phyloP scores from a whole-genome alignment of 192 early-diverging fungal genomes.

The Borealophlyctis nickersoniae region DNA sequence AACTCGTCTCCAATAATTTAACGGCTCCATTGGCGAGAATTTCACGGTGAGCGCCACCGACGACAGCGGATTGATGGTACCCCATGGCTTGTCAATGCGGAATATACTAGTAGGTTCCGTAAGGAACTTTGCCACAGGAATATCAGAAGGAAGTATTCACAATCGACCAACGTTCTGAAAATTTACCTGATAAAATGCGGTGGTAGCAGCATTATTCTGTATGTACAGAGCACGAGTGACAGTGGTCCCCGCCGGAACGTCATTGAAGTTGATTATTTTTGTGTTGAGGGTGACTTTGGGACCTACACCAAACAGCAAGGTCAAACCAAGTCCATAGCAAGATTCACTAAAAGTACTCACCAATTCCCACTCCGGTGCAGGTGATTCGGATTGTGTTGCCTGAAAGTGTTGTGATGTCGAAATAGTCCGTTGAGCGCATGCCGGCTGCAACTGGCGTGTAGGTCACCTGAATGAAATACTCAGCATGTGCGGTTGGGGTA shows the following conservation, averaged over 20 bases:
- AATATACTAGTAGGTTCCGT: conserved; percentile 45
- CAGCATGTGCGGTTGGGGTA: not conserved
- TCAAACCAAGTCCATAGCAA: not conserved
- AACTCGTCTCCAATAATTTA: conserved; percentile 56
- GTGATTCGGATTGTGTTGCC: conserved; percentile 49
- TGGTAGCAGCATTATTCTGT: conserved; percentile 37
- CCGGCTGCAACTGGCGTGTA: conserved; percentile 47
- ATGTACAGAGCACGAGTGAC: conserved; percentile 43
- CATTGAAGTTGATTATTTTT: conserved; percentile 54
- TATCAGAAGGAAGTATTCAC: not conserved
- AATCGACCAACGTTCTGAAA: too few species aligned
- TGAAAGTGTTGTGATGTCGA: conserved; percentile 56
- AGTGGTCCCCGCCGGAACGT: conserved; percentile 34
- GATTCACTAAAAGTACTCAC: conserved; percentile 15
- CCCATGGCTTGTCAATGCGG: conserved; percentile 52
- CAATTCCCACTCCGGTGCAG: conserved; percentile 42
- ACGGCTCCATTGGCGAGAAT: conserved; percentile 50
- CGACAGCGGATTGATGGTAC: conserved; percentile 47
- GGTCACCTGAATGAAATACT: conserved; percentile 30
- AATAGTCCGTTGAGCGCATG: conserved; percentile 52
- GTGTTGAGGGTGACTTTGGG: conserved; percentile 49
- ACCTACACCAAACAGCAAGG: conserved; percentile 15
- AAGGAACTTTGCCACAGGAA: conserved; percentile 36
- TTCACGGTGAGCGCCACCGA: conserved; percentile 47
- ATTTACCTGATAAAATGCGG: conserved; percentile 47